Evolutionary conservation across 2,329 filamentous ascomycete genomes (phyloP).

Genomic region (Cercospora janseana): DNA sequence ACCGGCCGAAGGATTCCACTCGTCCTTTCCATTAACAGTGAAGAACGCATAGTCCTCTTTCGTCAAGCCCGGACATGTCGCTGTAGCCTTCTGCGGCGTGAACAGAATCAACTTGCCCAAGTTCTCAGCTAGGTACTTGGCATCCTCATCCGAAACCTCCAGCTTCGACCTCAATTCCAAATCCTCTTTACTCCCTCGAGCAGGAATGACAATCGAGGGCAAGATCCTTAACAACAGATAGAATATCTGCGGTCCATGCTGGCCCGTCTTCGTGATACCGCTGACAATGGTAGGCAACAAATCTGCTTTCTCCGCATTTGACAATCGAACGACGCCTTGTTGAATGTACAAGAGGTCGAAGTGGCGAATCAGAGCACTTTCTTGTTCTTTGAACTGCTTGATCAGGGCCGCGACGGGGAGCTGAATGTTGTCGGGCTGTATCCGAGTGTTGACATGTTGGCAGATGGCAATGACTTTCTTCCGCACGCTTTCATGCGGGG

Average conservation of each 20-base stretch:
- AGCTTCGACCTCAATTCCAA: conserved; percentile 63
- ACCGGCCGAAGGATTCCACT: conserved; percentile 63
- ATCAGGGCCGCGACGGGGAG: conserved; percentile 81
- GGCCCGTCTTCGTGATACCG: conserved; percentile 61
- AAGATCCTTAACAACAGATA: conserved; percentile 78
- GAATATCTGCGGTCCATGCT: conserved; percentile 67
- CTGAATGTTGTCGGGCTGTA: conserved; percentile 63
- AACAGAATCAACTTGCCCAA: conserved; percentile 76
- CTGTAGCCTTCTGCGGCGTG: conserved; percentile 40
- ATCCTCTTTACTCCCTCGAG: conserved; percentile 77
- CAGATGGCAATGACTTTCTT: conserved; percentile 73
- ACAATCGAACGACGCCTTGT: conserved; percentile 68
- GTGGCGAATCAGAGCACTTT: conserved; percentile 74
- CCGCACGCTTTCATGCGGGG: conserved; percentile 74
- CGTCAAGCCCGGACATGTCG: conserved; percentile 60
- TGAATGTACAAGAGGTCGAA: conserved; percentile 88
- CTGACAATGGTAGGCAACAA: conserved; percentile 69
- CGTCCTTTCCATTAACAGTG: conserved; percentile 63
- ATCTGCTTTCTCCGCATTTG: conserved; percentile 62
- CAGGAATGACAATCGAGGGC: conserved; percentile 67
- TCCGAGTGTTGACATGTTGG: conserved; percentile 67
- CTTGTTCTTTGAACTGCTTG: conserved; percentile 80
- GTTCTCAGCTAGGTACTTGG: conserved; percentile 69
- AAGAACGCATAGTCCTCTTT: conserved; percentile 68
- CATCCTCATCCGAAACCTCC: conserved; percentile 68